Base-by-base conservation (phyloP, 2,329 filamentous ascomycete species). In the Kalmusia sp. region DNA sequence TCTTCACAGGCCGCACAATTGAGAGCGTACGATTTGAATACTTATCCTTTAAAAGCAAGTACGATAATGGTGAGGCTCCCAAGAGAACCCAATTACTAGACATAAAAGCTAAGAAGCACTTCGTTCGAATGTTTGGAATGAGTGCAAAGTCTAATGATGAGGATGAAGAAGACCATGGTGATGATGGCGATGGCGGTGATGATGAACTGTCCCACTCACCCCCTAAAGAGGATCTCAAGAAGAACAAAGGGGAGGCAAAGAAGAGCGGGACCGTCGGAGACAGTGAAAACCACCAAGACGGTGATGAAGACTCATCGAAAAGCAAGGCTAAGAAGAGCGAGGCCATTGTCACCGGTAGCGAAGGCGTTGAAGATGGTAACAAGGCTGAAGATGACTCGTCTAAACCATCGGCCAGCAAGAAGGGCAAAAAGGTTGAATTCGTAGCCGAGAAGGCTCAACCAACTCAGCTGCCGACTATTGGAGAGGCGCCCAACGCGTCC, bases 1-100 rank as follows among this genome's bases (percentile, higher is more conserved):
- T 19, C 14, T 21, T n/a, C n/a, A 21, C 4, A 7, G 43, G 43
- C 3, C 30, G 43, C 17, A 46, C 43, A 2, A 46, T 34, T 34
- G 43, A 46, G 21, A 17, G 30, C 35, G 30, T 46, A 21, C 34
- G 43, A 30, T 46, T 19, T 25, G 43, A 46, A 25, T 46, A 46
- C 27, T 21, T 46, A 4, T 4, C 30, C 12, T 6, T 34, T 21
- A 35, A 46, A n/a, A 6, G 27, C 6, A 2, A 3, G 8, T 46
- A 46, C 15, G 43, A 46, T 15, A 3, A 8, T 11, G 30, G 30
- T 4, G 7, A 19, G 12, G 43, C 30, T 6, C 43, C 43, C 6
- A 17, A 35, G 4, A 46, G 35, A 8, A 4, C 9, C 3, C 14
- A 34, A 15, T 6, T 21, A 21, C 30, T 28, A 7, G 15, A 34